Conservation (phyloP, 2,329 filamentous ascomycete species). For the Phaeosphaeriaceae sp. region DNA sequence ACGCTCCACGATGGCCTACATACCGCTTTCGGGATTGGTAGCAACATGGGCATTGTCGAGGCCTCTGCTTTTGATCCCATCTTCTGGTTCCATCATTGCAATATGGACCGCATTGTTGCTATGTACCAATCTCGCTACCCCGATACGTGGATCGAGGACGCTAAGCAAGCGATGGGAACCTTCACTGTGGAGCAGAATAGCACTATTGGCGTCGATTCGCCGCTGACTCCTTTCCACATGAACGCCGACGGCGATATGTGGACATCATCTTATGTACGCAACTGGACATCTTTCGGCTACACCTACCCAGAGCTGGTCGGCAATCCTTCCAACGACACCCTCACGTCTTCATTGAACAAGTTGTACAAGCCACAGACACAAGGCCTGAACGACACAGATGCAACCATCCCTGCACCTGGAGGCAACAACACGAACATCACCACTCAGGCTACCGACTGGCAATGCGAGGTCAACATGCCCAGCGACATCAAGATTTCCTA, state of each 20-base stretch:
- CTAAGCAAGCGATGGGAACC: slow-evolving; percentile 29
- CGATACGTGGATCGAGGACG: slow-evolving; percentile 40
- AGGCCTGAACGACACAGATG: slow-evolving; percentile 31
- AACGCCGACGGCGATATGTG: slow-evolving; percentile 40
- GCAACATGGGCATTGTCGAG: slow-evolving; percentile 40
- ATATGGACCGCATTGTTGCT: slow-evolving; percentile 35
- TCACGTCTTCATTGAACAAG: slow-evolving; percentile 34
- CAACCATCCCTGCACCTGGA: slow-evolving; percentile 9
- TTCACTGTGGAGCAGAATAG: slow-evolving; percentile 28
- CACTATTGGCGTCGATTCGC: slow-evolving; percentile 26
- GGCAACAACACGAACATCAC: slow-evolving; percentile 11
- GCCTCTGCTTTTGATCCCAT: slow-evolving; percentile 41
- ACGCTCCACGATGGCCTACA: slow-evolving; percentile 42
- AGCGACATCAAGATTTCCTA: slow-evolving; percentile 41
- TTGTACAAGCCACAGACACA: slow-evolving; percentile 36
- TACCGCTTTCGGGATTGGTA: slow-evolving; percentile 51
- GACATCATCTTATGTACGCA: slow-evolving; percentile 32
- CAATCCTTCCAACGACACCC: slow-evolving; percentile 34
- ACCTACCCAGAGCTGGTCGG: slow-evolving; percentile 40
- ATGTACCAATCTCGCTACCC: slow-evolving; percentile 40
- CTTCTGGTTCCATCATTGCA: slow-evolving; percentile 44
- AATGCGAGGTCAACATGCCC: slow-evolving; percentile 40
- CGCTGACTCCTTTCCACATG: slow-evolving; percentile 41
- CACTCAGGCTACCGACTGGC: slow-evolving; percentile 35
- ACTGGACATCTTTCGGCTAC: slow-evolving; percentile 43